Percentiles rank a stretch among this genome's conserved stretches.
Evolutionary conservation across 805 yeast species (phyloP).

Genomic region (Priceomyces carsonii): DNA sequence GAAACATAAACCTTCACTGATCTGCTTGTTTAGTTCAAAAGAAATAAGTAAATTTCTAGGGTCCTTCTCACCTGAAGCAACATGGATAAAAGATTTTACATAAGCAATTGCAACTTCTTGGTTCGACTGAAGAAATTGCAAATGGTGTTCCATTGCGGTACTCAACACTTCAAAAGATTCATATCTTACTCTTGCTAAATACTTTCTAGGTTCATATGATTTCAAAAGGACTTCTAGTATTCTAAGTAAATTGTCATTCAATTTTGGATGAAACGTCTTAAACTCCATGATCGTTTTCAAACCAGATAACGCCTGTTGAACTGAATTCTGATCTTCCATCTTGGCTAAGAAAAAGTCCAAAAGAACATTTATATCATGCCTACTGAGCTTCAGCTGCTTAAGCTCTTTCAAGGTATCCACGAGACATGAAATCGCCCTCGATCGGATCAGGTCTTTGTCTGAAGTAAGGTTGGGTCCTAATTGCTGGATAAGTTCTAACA

Average conservation of each 20-base stretch:
- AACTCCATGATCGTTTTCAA: conserved; percentile 51
- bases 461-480: conserved; percentile 67
- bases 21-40: conserved; percentile 52
- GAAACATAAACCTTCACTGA: conserved; percentile 42
- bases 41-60: conserved; percentile 82
- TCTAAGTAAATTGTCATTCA: conserved; percentile 29
- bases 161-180: conserved; percentile 54
- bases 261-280: conserved; percentile 44
- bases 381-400: conserved; percentile 25
- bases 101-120: conserved; percentile 37
- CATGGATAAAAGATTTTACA: conserved; percentile 58
- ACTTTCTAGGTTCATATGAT: conserved; percentile 54
- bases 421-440: conserved; percentile 46
- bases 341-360: conserved; percentile 63
- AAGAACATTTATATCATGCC: conserved; percentile 51
- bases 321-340: conserved; percentile 60
- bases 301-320: conserved; percentile 55
- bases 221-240: conserved; percentile 38
- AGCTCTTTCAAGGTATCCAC: conserved; percentile 32
- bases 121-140: conserved; percentile 16
- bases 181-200: conserved; percentile 63
- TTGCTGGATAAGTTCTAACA: conserved; percentile 55
- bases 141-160: conserved; percentile 29
- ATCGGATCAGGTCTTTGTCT: conserved; percentile 53
- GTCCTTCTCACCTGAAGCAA: conserved; percentile 90